These are phyloP conservation scores for Ascomycota sp. DNA, from an alignment of 2,329 filamentous ascomycete species.

Conservation along the genomic window DNA sequence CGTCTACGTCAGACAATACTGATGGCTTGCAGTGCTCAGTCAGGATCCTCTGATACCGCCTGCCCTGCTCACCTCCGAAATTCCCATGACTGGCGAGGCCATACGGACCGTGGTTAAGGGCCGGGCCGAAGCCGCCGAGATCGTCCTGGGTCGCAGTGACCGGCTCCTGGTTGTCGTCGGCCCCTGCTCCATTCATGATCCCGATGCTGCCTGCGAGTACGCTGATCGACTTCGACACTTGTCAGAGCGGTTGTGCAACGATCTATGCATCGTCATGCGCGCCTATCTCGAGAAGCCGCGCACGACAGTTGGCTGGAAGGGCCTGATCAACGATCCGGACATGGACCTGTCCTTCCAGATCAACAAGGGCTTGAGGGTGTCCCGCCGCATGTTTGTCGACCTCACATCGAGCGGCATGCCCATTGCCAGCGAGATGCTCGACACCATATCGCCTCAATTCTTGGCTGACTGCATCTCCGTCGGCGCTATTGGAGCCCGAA, in stretches of 20 bases:
- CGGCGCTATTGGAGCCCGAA: conserved; percentile 86
- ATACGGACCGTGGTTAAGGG: conserved; percentile 51
- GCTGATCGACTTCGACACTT: conserved; percentile 57
- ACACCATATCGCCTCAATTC: conserved; percentile 97
- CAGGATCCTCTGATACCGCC: conserved; percentile 89
- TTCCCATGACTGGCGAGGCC: conserved; percentile 46
- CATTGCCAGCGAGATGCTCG: conserved; percentile 94
- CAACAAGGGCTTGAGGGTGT: conserved; percentile 90
- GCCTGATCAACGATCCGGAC: conserved; percentile 95
- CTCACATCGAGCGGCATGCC: conserved; percentile 76
- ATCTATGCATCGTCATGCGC: conserved; percentile 89
- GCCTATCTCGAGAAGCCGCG: conserved; percentile 98
- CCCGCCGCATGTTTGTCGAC: conserved; percentile 84
- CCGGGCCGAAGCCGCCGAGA: conserved; percentile 45
- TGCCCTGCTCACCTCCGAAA: conserved; percentile 67
- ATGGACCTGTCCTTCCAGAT: conserved; percentile 96
- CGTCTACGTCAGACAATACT: too few species aligned
- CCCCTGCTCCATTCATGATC: conserved; percentile 95
- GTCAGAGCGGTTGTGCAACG: conserved; percentile 58
- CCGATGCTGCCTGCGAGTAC: conserved; percentile 73
- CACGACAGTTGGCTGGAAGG: conserved; percentile 97
- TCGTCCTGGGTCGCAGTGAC: conserved; percentile 63
- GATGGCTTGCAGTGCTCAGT: conserved; percentile 48
- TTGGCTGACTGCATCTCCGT: conserved; percentile 89
- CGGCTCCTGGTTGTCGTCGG: conserved; percentile 87